Evolutionary conservation across 352 stramenopile species (phyloP).

Genomic region (Elongisporangium undulatum): DNA sequence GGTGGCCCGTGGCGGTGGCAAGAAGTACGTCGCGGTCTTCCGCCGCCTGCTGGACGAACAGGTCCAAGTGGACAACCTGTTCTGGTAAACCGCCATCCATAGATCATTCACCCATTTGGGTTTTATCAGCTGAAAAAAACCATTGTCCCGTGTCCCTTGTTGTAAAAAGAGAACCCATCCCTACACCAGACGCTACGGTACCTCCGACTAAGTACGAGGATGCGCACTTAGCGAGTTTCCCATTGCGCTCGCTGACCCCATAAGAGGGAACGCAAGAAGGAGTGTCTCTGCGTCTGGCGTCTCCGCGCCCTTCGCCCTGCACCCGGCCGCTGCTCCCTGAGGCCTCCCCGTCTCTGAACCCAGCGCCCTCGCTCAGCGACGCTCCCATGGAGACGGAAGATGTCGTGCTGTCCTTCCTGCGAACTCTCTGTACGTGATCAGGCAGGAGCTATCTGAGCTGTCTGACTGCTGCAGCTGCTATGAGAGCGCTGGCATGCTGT

Average conservation of each 20-base stretch:
- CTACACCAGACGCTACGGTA: neutral
- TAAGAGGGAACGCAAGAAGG: neutral
- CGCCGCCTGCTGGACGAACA: constrained; percentile 62
- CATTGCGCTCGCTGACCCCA: neutral
- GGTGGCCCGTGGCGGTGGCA: constrained; percentile 86
- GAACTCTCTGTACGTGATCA: neutral
- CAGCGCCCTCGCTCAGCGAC: neutral
- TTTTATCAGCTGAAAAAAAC: neutral
- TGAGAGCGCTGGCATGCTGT: neutral
- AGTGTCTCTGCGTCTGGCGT: neutral
- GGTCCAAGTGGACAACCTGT: constrained; percentile 54
- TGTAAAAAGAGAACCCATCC: neutral
- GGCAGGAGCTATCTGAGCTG: neutral
- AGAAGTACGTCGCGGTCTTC: constrained; percentile 88
- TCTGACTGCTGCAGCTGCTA: neutral
- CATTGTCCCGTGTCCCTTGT: neutral
- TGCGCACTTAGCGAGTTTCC: neutral
- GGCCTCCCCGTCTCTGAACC: neutral
- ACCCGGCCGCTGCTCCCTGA: neutral
- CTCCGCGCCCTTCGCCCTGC: neutral
- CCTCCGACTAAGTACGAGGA: neutral
- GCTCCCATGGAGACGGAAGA: neutral
- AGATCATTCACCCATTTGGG: neutral
- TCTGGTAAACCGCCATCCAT: constrained; percentile 34
- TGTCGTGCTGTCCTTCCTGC: neutral